Evolutionary conservation across 2,329 filamentous ascomycete species (phyloP).

Genomic region (Cryphonectria radicalis): DNA sequence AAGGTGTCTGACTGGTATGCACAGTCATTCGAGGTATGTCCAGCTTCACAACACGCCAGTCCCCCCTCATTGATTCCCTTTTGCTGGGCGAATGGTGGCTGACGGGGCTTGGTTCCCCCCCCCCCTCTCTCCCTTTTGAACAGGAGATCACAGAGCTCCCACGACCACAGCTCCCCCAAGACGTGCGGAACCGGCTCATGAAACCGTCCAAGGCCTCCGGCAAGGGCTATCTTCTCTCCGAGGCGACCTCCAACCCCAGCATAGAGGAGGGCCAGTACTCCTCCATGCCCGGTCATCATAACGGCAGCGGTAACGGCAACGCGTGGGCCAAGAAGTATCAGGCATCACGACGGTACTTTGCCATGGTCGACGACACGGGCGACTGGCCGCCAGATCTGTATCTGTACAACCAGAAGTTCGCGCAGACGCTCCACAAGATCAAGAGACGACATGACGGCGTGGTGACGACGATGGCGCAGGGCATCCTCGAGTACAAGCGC

Average conservation of each 20-base stretch:
- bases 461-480: slow-evolving; percentile 96
- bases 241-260: slow-evolving; percentile 89
- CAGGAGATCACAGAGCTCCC: slow-evolving; percentile 91
- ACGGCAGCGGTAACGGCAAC: slow-evolving; percentile 45
- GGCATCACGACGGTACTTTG: slow-evolving; percentile 78
- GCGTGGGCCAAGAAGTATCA: slow-evolving; percentile 52
- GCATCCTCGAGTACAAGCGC: slow-evolving; percentile 97
- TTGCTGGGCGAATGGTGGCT: not conserved
- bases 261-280: slow-evolving; percentile 81
- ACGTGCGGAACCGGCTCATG: slow-evolving; percentile 80
- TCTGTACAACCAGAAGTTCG: slow-evolving; percentile 91
- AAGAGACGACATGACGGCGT: slow-evolving; percentile 96
- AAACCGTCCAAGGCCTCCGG: slow-evolving; percentile 62
- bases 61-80: not conserved
- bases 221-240: slow-evolving; percentile 72
- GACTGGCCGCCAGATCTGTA: slow-evolving; percentile 95
- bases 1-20: slow-evolving; percentile 98
- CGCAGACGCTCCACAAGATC: slow-evolving; percentile 87
- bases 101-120: not conserved
- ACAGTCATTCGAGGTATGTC: slow-evolving; percentile 92
- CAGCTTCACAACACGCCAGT: not conserved
- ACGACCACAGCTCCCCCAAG: slow-evolving; percentile 74
- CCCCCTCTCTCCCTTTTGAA: slow-evolving; percentile 16
- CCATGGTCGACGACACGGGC: slow-evolving; percentile 82
- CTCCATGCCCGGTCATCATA: slow-evolving; percentile 52